Evolutionary conservation across 83 land plant genomes (phyloP).

Genomic region (Isoetes engelmannii): DNA sequence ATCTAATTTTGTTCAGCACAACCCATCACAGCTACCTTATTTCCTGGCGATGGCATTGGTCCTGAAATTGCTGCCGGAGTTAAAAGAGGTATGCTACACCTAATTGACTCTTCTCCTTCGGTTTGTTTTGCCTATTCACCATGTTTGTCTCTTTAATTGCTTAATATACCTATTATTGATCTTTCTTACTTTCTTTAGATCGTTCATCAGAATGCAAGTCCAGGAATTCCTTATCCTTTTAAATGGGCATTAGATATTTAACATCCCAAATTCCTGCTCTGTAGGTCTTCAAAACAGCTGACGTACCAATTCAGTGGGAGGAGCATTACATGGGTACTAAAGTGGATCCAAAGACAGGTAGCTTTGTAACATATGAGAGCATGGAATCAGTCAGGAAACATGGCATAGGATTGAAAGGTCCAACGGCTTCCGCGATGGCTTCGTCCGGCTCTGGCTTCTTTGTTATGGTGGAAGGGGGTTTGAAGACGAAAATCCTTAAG

Average conservation of each 20-base stretch:
- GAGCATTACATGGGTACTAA: constrained; percentile 68
- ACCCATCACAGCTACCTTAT: constrained; percentile 11
- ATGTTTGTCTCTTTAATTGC: not conserved
- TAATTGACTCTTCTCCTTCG: not conserved
- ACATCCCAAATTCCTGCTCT: not conserved
- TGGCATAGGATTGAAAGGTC: constrained; percentile 86
- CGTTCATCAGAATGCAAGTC: not conserved
- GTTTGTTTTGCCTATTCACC: not conserved
- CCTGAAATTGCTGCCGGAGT: constrained; percentile 9
- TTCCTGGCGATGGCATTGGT: constrained; percentile 17
- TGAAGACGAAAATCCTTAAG: too few species aligned
- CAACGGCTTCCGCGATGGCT: too few species aligned
- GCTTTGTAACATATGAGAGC: constrained; percentile 14
- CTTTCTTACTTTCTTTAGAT: not conserved
- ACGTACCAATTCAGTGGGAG: constrained; percentile 80
- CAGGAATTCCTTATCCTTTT: not conserved
- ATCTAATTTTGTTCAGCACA: not conserved
- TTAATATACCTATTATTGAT: not conserved
- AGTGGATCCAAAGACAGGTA: constrained; percentile 76
- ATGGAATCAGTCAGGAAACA: constrained; percentile 30
- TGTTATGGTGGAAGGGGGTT: too few species aligned
- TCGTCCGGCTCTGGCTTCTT: too few species aligned
- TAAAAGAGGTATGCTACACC: not conserved
- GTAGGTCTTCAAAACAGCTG: constrained; percentile 52
- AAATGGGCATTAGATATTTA: not conserved